phyloP scores from a whole-genome alignment of 2,329 filamentous ascomycete species.

The Arthrobotrys musiformis region DNA sequence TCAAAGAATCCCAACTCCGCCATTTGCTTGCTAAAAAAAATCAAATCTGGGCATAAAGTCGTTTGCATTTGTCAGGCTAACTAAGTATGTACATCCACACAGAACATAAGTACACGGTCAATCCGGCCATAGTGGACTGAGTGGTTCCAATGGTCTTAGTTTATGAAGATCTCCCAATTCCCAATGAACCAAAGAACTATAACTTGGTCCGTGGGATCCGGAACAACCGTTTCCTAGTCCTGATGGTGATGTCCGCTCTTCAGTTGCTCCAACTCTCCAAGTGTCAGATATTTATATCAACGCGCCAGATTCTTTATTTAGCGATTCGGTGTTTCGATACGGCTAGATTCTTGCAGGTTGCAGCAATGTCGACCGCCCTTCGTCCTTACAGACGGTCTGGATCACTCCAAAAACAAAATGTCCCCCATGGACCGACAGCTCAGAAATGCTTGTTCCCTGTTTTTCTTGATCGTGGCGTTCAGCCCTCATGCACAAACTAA shows the following conservation, averaged over 20 bases:
- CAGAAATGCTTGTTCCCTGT: slow-evolving; percentile 40
- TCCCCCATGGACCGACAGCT: neutral
- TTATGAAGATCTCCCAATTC: neutral
- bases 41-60: no score
- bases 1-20: slow-evolving; percentile 1
- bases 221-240: neutral
- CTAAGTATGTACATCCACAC: no score
- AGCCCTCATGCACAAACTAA: slow-evolving; percentile 45
- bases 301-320: slow-evolving; percentile 6
- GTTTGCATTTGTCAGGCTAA: no score
- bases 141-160: neutral
- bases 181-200: neutral
- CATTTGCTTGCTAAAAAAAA: neutral
- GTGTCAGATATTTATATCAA: slow-evolving; percentile 22
- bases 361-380: neutral
- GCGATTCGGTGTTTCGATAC: slow-evolving; percentile 10
- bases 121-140: neutral
- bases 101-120: no score
- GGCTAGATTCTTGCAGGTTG: slow-evolving; percentile 2
- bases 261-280: neutral
- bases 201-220: slow-evolving; percentile 21
- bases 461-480: slow-evolving; percentile 33
- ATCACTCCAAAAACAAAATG: slow-evolving; percentile 8
- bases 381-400: slow-evolving; percentile 34
- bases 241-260: neutral